Evolutionary conservation across 768 basidiomycete species (phyloP).

Genomic region (Lyophyllum decastes): DNA sequence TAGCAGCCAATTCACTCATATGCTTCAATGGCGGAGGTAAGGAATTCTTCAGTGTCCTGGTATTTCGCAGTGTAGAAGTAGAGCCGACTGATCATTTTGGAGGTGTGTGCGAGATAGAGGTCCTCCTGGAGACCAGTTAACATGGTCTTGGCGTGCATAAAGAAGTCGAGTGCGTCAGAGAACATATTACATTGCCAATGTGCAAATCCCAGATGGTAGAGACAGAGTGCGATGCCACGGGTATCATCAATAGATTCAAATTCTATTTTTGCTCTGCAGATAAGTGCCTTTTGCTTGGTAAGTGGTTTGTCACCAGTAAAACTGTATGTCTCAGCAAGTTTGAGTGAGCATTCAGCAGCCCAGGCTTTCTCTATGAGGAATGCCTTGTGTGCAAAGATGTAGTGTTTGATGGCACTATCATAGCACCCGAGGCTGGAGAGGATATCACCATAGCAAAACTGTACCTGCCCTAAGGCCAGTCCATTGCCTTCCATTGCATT

Average conservation of each 20-base stretch:
- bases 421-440: not conserved
- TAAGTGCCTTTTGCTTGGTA: not conserved
- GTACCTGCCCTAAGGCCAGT: not conserved
- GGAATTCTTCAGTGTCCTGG: not conserved
- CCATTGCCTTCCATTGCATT: not conserved
- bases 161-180: not conserved
- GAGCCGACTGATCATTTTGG: too few relatives aligned
- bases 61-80: not conserved
- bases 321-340: not conserved
- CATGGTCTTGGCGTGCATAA: not conserved
- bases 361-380: not conserved
- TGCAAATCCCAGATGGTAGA: not conserved
- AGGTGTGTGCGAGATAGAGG: not conserved
- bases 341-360: not conserved
- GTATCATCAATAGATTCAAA: not conserved
- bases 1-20: not conserved
- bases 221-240: not conserved
- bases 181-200: not conserved
- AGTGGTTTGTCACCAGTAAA: not conserved
- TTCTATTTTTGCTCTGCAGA: not conserved
- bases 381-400: not conserved
- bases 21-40: not conserved
- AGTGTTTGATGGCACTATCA: not conserved
- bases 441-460: not conserved
- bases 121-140: not conserved